Conservation (phyloP, 129 eudicot species). For the Calendula officinalis region DNA sequence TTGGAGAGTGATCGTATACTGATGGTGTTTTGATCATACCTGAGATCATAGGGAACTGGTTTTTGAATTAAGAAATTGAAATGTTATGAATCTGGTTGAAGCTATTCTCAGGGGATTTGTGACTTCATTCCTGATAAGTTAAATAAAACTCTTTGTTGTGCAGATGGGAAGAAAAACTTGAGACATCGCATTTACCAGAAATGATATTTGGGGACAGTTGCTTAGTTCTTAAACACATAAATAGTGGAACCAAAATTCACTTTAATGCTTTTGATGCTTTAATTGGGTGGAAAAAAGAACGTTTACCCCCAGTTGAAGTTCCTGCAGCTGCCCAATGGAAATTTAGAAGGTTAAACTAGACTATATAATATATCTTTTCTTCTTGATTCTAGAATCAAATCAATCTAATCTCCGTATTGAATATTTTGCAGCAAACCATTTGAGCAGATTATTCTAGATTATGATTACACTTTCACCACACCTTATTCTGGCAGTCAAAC, state of each 20-base stretch:
- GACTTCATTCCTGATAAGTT: not conserved
- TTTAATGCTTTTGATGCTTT: conserved; percentile 91
- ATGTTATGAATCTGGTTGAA: not conserved
- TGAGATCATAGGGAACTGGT: conserved; percentile 9
- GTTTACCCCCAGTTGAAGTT: conserved; percentile 97
- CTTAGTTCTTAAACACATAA: conserved; percentile 70
- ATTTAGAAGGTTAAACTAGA: conserved; percentile 54
- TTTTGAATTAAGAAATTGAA: not conserved
- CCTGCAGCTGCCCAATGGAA: conserved; percentile 98
- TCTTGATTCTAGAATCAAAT: conserved; percentile 9
- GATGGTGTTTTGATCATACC: conserved; percentile 19
- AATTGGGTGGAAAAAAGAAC: conserved; percentile 84
- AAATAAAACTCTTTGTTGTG: conserved; percentile 17
- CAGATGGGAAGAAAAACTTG: conserved; percentile 95
- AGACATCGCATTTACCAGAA: conserved; percentile 93
- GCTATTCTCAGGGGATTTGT: not conserved
- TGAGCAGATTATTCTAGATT: conserved; percentile 85
- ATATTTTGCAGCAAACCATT: conserved; percentile 66
- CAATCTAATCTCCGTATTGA: conserved; percentile 4
- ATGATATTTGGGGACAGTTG: conserved; percentile 93
- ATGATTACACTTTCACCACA: conserved; percentile 95
- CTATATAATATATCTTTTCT: not conserved
- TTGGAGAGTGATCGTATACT: conserved; percentile 17
- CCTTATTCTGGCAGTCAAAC: conserved; percentile 90
- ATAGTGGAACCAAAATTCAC: conserved; percentile 59